Evolutionary conservation across 2,329 filamentous ascomycete genomes (phyloP), one percentile per base, ranked within the genome.

Genomic region (Botrytis fragariae): DNA sequence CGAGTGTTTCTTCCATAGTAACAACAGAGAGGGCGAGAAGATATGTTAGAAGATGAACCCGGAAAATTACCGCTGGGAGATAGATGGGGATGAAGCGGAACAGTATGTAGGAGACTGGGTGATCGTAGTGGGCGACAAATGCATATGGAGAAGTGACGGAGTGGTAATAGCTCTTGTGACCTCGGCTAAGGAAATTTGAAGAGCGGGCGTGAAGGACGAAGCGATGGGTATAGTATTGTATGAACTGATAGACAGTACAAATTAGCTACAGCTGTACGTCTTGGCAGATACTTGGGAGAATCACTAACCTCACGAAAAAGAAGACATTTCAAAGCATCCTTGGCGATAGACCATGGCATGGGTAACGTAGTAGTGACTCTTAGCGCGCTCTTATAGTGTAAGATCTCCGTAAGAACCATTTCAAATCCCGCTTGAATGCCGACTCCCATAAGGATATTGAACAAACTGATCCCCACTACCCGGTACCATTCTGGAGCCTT

Each of bases 141-240:
- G 90, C 87, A 81, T 88, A 92, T 0, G 90, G 88, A 2, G 87
- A 84, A 37, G 81, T 80, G 73, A 87, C 83, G 65, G 84, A 82
- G 82, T 93, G 89, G 78, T 84, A 83, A 79, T 84, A 86, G 71
- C 77, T 69, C 65, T 79, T 74, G 80, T 89, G 84, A 69, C 86
- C 82, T 9, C 76, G 80, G 12, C 84, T 83, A 37, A 87, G 74
- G 42, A 79, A 80, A 44, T 74, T 78, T 25, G 79, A 78, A 0
- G 81, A 77, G 79, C 82, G 37, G 76, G 80, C 61, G 82, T 97
- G 94, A 14, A 97, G 86, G 39, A 91, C 74, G 79, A 88, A 87
- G 69, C 92, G 90, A 83, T 97, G 94, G 77, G 93, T 86, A 77
- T 89, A 87, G 81, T 97, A 97, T 73, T 90, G 88, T 18, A 94